Percentiles rank a stretch among this genome's conserved stretches.
These are phyloP conservation scores for Lithohypha guttulata DNA, from an alignment of 2,329 filamentous ascomycete species.

Conservation along the genomic window DNA sequence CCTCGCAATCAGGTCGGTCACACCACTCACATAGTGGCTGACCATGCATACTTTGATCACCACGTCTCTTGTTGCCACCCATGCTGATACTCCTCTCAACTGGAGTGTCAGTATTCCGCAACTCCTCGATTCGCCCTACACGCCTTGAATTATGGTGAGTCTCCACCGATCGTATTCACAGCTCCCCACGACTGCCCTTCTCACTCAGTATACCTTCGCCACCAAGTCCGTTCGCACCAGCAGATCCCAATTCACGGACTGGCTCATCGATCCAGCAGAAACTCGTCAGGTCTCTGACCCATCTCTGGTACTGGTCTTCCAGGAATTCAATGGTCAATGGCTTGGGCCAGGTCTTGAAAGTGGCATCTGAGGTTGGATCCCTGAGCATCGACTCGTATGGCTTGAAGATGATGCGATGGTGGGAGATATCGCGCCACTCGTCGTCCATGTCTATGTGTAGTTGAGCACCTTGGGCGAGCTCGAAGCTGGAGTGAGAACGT, in stretches of 20 bases:
- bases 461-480: slow-evolving; percentile 20
- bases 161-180: background rate
- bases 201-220: background rate
- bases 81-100: background rate
- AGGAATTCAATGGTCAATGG: slow-evolving; percentile 22
- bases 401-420: slow-evolving; percentile 21
- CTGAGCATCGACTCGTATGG: slow-evolving; percentile 19
- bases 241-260: slow-evolving; percentile 17
- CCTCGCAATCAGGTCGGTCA: slow-evolving; percentile 1
- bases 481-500: slow-evolving; percentile 14
- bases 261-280: slow-evolving; percentile 20
- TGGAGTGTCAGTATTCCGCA: too few species aligned
- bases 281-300: slow-evolving; percentile 19
- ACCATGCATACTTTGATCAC: background rate
- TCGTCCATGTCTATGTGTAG: slow-evolving; percentile 23
- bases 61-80: background rate
- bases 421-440: slow-evolving; percentile 21
- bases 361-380: slow-evolving; percentile 15
- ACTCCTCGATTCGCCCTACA: too few species aligned
- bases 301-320: slow-evolving; percentile 19
- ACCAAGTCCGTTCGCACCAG: background rate
- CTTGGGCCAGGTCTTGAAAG: slow-evolving; percentile 20
- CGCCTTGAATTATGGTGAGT: too few species aligned
- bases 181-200: slow-evolving; percentile 2
- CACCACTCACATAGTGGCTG: slow-evolving; percentile 1